These are phyloP conservation scores for Acidomyces sp. DNA, from an alignment of 495 filamentous ascomycete genomes.

Conservation along the genomic window DNA sequence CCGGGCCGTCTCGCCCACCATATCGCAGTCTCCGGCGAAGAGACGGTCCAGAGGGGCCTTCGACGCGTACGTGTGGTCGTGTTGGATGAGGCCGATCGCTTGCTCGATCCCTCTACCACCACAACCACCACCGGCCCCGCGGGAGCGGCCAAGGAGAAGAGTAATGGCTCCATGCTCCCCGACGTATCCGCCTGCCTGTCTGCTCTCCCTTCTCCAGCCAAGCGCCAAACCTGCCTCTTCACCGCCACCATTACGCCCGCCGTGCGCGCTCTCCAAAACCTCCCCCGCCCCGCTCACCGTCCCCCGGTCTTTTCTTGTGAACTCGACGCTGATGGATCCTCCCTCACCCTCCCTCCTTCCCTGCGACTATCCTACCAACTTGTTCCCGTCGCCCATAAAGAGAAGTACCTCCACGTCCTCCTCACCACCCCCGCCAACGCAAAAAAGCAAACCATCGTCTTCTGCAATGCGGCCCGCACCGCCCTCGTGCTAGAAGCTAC, in stretches of 20 bases:
- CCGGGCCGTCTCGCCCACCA: conserved; percentile 91
- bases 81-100: conserved; percentile 89
- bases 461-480: conserved; percentile 84
- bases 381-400: conserved; percentile 75
- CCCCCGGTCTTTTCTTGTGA: conserved; percentile 80
- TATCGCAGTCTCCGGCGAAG: conserved; percentile 74
- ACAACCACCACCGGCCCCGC: no score
- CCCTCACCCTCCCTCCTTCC: conserved; percentile 64
- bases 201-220: conserved; percentile 53
- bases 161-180: conserved; percentile 74
- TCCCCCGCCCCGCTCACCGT: conserved; percentile 48
- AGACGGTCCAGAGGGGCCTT: conserved; percentile 73
- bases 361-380: conserved; percentile 76
- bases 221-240: conserved; percentile 87
- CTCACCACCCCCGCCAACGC: conserved; percentile 66
- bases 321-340: conserved; percentile 58
- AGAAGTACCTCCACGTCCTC: conserved; percentile 85
- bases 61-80: conserved; percentile 70
- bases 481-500: conserved; percentile 78
- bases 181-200: conserved; percentile 81
- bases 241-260: conserved; percentile 93
- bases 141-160: no score
- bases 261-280: conserved; percentile 65
- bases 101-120: conserved; percentile 60
- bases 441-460: conserved; percentile 69